Evolutionary conservation across 2,329 filamentous ascomycete genomes (phyloP), one percentile per base, ranked within the genome.

Genomic region (Pestalotiopsis sp.): DNA sequence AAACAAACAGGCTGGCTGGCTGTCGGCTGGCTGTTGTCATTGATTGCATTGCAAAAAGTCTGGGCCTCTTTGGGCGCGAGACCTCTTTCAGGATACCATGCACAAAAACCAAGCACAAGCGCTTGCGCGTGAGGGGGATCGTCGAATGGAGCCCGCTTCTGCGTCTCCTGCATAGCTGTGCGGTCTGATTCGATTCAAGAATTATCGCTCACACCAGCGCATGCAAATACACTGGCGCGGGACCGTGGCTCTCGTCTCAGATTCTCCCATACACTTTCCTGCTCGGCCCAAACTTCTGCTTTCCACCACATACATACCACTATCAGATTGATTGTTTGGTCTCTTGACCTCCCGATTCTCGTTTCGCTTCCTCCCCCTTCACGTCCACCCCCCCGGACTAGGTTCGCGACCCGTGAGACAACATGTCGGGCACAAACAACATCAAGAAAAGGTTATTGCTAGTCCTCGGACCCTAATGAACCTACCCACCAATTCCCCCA

Each of bases 381-480:
- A 31, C 27, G 27, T 31, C 27, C 27, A 31, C 27, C n/a, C 31
- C 25, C 45, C 23, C 14, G 63, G n/a, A 56, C 31, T 56, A 65
- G 63, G 63, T 65, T 65, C 31, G 49, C 63, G 63, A 65, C 27
- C 63, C 45, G 63, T 65, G 63, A 57, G 14, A 65, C 63, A 20
- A 25, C 63, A 57, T 23, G 41, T 23, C 49, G 63, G 38, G 41
- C 63, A 65, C 63, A 65, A 65, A 64, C 61, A 64, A 27, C n/a
- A 65, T 65, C 39, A 65, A 65, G 63, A 65, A 65, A 65, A 65
- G 63, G 63, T 65, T 59, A 31, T 59, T 65, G 39, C 63, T 65
- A 57, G 63, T 31, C 63, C 27, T 56, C 45, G 49, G 63, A 65
- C 63, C 63, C 63, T 65, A 65, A 65, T 65, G 52, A 25, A 57